Base-by-base conservation (phyloP, 2,329 filamentous ascomycete species). In the Coniosporium tulheliwenetii region DNA sequence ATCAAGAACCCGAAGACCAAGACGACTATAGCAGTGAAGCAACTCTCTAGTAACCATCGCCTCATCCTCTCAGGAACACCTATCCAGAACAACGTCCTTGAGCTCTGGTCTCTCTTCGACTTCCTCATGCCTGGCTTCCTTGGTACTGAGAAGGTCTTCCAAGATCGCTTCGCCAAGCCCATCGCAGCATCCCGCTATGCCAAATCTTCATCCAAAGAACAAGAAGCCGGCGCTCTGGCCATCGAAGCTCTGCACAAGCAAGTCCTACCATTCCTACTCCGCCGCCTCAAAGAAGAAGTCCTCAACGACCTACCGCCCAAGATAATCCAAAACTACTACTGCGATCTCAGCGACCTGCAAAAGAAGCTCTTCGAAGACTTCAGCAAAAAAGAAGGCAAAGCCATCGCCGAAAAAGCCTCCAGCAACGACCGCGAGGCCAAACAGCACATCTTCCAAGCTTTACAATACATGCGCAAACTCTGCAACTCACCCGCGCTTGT, bases 1-100 rank as follows among this genome's bases (percentile, higher is more conserved):
- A 98, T 98, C 70, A 98, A 98, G 69, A 98, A 98, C 58, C 86
- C 91, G 3, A 93, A 91, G 58, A 87, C 93, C 1, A 98, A 98
- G 65, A 91, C 93, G 45, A 93, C 85, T 1, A 73, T 87, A 45
- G 87, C 91, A 0, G 89, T 96, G 48, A 98, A 98, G 68, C 77
- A 77, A 43, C 70, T 98, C 30, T 64, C 76, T 5, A 94, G 86
- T 57, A 96, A 98, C 51, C 93, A 98, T 56, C 82, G 91, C 14
- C 72, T 98, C 38, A 98, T 98, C 49, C 73, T 98, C 4, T 98
- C 91, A 0, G 91, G 91, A 34, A 98, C 91, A 1, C 91, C 91
- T 0, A 96, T 96, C 48, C 89, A 96, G 59, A 96, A 96, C 61
- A 96, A 96, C 49, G 89, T 98, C 2, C 65, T 98, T 38, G 89